Evolutionary conservation across 2,329 filamentous ascomycete species (phyloP), one percentile per base, ranked within the genome.

Genomic region (Chalaropsis ovoidea): DNA sequence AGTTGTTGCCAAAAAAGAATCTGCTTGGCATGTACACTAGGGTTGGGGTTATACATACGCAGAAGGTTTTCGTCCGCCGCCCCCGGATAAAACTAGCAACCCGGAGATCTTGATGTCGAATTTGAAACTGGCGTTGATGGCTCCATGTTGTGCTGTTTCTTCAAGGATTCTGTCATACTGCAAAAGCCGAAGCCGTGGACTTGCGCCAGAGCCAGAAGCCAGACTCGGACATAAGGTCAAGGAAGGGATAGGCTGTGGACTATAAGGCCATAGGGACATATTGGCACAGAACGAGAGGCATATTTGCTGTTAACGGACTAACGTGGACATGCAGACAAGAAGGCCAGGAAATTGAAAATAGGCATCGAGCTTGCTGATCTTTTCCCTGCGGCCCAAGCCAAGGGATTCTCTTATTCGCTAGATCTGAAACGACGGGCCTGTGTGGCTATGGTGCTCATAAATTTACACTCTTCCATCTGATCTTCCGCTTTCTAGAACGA

Each of bases 401-500:
- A n/a, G 17, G 27, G 3, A 19, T 8, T 39, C 3, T n/a, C 11
- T 58, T 31, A 7, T 17, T 58, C n/a, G 3, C 27, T 39, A 13
- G 19, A 19, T 58, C 27, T 39, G 27, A 58, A 58, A 58, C 54
- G 24, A 35, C 3, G 54, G 54, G 17, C 8, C 13, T 39, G 15
- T 1, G n/a, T 35, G 54, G 15, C 10, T 19, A 31, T n/a, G 8
- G 3, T 58, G 1, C 54, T 39, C n/a, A 31, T 15, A 8, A 1
- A n/a, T 27, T 15, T 2, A 1, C 8, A 27, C 11, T 15, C 22
- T 35, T 58, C 11, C n/a, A 58, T 39, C 54, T 39, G 27, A 58
- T 58, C 27, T 58, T 58, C 54, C n/a, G 27, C 54, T 58, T 58
- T 58, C 54, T 58, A 58, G 54, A 39, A 19, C n/a, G 27, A 35